Evolutionary conservation across 2,329 filamentous ascomycete genomes (phyloP), one percentile per base, ranked within the genome.

Genomic region (Neofusicoccum kwambonambiense): DNA sequence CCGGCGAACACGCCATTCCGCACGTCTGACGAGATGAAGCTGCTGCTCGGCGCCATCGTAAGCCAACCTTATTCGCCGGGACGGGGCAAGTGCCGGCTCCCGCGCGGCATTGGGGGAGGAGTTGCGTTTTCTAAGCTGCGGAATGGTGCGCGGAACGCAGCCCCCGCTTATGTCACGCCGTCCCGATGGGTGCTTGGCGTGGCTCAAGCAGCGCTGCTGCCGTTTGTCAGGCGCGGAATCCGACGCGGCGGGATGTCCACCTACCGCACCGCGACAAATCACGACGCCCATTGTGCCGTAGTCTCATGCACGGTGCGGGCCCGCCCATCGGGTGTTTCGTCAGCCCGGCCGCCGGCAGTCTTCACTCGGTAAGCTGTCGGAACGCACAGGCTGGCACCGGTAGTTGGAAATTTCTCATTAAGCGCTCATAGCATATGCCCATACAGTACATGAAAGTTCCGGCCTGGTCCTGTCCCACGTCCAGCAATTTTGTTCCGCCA

Each of bases 351-450:
- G 4, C 27, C 5, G 27, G 27, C 27, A 31, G 4, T 5, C 27
- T 27, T 19, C 52, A 37, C n/a, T 35, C 15, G 12, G 5, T 15
- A 34, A 50, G 47, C 27, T 5, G 22, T 22, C 39, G 54, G 39
- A 34, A 57, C 44, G 13, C 39, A 34, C 56, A 47, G 56, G 41
- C 27, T 47, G n/a, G 17, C 7, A 12, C 17, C 13, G 19, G 37
- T 44, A 44, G 8, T 31, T 19, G 34, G 22, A 34, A 64, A 47
- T 1, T 35, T 19, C 47, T 54, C 49, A 64, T 64, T 64, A 54
- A 56, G 61, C 61, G 61, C 61, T 64, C 61, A 45, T 45, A 17
- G 31, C 27, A 56, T 13, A 45, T 54, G 39, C 50, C 37, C 49
- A 22, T 64, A 54, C 9, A 56, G 31, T 64, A 54, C 50, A 64